Percentiles rank a stretch among this genome's conserved stretches.
Conservation (phyloP, 768 basidiomycete species). For the Amanita thiersii region DNA sequence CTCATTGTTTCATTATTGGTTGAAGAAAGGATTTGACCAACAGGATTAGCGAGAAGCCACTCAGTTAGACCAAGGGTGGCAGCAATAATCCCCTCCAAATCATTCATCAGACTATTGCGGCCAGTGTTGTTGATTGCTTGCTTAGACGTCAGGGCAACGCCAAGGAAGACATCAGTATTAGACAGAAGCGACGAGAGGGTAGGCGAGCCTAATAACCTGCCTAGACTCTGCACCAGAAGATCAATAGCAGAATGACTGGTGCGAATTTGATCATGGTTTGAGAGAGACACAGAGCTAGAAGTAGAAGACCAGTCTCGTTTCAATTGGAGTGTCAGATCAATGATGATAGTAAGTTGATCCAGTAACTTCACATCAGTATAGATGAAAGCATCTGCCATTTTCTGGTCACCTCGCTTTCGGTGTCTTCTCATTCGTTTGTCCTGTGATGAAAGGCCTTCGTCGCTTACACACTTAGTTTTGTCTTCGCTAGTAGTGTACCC, state of each 20-base stretch:
- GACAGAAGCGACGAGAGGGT: slow-evolving; percentile 14
- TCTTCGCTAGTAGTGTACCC: slow-evolving; percentile 19
- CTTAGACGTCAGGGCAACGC: background rate
- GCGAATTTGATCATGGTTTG: background rate
- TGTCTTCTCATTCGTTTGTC: slow-evolving; percentile 12
- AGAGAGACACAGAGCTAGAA: background rate
- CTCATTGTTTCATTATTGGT: background rate
- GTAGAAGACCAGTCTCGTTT: background rate
- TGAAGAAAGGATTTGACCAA: slow-evolving; percentile 3
- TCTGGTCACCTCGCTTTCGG: slow-evolving; percentile 12
- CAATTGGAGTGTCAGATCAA: slow-evolving; percentile 1
- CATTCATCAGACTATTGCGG: slow-evolving; percentile 8
- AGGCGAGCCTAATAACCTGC: slow-evolving; percentile 7
- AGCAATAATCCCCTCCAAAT: slow-evolving; percentile 9
- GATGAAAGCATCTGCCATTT: slow-evolving; percentile 10
- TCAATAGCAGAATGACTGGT: background rate
- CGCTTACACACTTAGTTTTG: slow-evolving; percentile 15
- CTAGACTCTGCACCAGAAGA: slow-evolving; percentile 4
- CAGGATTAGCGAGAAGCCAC: slow-evolving; percentile 9
- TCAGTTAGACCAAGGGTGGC: slow-evolving; percentile 10
- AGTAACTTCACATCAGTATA: slow-evolving; percentile 12
- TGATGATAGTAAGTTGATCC: slow-evolving; percentile 1
- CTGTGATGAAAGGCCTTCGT: slow-evolving; percentile 4
- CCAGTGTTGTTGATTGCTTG: slow-evolving; percentile 9
- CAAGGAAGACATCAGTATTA: slow-evolving; percentile 12